These are phyloP conservation scores for Schoenoplectus tabernaemontani DNA, from an alignment of 202 grass and related monocot genomes.

Conservation along the genomic window DNA sequence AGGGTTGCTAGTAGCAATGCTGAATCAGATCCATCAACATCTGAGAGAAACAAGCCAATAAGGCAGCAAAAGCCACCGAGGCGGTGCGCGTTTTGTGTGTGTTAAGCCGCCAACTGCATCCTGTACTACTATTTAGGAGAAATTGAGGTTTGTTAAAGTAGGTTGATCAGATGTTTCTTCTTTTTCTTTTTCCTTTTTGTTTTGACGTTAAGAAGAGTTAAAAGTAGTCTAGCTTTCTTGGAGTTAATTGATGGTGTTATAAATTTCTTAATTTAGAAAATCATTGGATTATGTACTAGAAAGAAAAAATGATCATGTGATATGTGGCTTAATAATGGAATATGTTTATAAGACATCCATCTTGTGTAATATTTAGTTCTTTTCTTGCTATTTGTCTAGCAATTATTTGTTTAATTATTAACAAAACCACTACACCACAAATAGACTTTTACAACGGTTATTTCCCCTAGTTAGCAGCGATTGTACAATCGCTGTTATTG, in stretches of 20 bases:
- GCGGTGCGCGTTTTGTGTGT: background rate
- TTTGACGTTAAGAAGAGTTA: background rate
- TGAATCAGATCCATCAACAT: background rate
- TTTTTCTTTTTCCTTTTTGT: background rate
- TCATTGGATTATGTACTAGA: background rate
- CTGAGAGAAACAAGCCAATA: slow-evolving; percentile 3
- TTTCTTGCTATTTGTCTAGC: background rate
- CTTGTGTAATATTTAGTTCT: background rate
- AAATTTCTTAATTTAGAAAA: background rate
- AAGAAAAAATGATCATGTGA: background rate
- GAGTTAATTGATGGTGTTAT: background rate
- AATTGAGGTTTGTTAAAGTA: slow-evolving; percentile 4
- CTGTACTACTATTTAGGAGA: background rate
- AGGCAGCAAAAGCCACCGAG: background rate
- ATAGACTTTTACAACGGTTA: too few relatives aligned
- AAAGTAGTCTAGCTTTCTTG: background rate
- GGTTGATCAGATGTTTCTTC: background rate
- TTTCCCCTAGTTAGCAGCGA: too few relatives aligned
- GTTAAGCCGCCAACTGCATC: background rate
- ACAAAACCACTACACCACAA: too few relatives aligned
- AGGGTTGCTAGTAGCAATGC: background rate
- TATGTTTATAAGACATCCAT: background rate
- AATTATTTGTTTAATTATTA: background rate
- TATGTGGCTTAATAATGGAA: background rate
- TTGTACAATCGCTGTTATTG: too few relatives aligned